Percentiles rank a stretch among this genome's conserved stretches.
These are phyloP conservation scores for Rhazya stricta DNA, from an alignment of 257 asterid species.

Conservation along the genomic window DNA sequence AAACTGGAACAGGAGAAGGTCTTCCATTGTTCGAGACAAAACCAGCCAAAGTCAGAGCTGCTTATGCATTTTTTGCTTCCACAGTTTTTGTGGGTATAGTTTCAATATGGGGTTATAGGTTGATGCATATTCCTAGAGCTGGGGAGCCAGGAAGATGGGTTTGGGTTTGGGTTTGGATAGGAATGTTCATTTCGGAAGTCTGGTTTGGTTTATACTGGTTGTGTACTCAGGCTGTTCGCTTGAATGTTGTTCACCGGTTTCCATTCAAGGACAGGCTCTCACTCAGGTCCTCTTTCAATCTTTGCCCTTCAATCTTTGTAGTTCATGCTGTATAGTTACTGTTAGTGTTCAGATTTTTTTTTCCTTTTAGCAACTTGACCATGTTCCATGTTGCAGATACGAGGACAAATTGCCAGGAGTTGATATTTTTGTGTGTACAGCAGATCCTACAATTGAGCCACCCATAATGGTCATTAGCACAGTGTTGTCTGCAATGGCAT, in stretches of 20 bases:
- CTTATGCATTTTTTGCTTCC: constrained; percentile 22
- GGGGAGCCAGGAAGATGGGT: constrained; percentile 36
- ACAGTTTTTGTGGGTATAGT: constrained; percentile 33
- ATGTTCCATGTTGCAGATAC: constrained; percentile 22
- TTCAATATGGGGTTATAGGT: constrained; percentile 42
- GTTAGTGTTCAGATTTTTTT: not conserved
- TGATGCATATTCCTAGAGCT: constrained; percentile 31
- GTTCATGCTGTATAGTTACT: not conserved
- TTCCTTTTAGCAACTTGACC: not conserved
- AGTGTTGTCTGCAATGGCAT: constrained; percentile 42
- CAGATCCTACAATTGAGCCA: constrained; percentile 52
- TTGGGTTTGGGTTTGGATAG: constrained; percentile 64
- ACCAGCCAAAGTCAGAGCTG: constrained; percentile 29
- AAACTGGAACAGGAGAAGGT: constrained; percentile 5
- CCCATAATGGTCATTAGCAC: constrained; percentile 46
- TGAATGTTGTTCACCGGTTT: constrained; percentile 37
- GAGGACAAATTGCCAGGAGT: constrained; percentile 38
- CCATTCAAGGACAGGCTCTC: constrained; percentile 51
- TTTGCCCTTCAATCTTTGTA: not conserved
- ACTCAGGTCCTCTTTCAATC: constrained; percentile 22
- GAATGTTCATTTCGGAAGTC: constrained; percentile 44
- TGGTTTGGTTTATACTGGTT: constrained; percentile 61
- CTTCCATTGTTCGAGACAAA: constrained; percentile 51
- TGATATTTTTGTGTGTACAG: constrained; percentile 54
- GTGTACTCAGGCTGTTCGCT: constrained; percentile 56